Percentiles rank a stretch among this genome's conserved stretches.
Evolutionary conservation across 768 basidiomycete genomes (phyloP).

Genomic region (Termitomyces sp.): DNA sequence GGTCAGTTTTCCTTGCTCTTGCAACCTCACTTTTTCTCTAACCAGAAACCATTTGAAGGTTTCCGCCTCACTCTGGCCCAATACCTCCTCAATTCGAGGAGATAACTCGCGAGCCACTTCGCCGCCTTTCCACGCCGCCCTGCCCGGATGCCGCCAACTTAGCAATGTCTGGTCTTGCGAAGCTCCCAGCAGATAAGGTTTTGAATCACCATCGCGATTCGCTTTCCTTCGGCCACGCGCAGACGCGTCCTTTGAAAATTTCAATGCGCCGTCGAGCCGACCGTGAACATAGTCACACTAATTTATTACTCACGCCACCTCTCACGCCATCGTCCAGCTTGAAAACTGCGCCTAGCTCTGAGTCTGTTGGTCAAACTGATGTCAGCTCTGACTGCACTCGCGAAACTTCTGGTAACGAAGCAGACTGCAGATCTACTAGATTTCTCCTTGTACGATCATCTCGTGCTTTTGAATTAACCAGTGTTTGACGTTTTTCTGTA

Average conservation of each 20-base stretch:
- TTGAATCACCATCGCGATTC: conserved; percentile 11
- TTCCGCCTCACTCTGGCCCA: conserved; percentile 42
- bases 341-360: conserved; percentile 29
- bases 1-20: conserved; percentile 29
- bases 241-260: conserved; percentile 18
- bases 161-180: neutral
- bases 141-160: conserved; percentile 1
- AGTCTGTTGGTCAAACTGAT: conserved; percentile 17
- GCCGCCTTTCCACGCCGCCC: conserved; percentile 30
- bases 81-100: conserved; percentile 28
- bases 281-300: conserved; percentile 26
- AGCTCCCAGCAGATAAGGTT: neutral
- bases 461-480: neutral
- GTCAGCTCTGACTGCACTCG: conserved; percentile 15
- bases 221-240: conserved; percentile 15
- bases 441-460: conserved; percentile 27
- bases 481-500: conserved; percentile 6
- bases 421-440: conserved; percentile 26
- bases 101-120: conserved; percentile 18
- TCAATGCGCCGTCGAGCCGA: conserved; percentile 28
- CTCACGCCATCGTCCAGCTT: conserved; percentile 63
- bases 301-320: conserved; percentile 56
- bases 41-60: conserved; percentile 24
- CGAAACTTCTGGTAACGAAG: conserved; percentile 20
- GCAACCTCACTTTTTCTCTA: neutral